Evolutionary conservation across 352 stramenopile genomes (phyloP).

Genomic region (Lagenidium sp.): DNA sequence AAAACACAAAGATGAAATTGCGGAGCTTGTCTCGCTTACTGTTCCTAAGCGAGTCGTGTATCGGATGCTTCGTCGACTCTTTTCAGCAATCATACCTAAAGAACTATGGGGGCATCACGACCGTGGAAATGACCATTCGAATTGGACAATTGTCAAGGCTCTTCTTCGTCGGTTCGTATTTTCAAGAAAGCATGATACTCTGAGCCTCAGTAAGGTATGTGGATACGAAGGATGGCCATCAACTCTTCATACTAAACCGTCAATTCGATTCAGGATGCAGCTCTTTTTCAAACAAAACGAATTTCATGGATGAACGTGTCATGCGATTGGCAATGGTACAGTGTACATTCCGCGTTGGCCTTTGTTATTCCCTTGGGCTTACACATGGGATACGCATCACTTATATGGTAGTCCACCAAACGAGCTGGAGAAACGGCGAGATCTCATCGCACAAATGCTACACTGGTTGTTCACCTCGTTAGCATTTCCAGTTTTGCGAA

Average conservation of each 20-base stretch:
- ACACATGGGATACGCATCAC: neutral
- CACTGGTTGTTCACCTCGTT: slow-evolving; percentile 30
- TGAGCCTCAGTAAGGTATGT: slow-evolving; percentile 45
- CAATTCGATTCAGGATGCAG: neutral
- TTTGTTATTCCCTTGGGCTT: too few relatives aligned
- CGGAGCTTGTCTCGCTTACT: slow-evolving; percentile 22
- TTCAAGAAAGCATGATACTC: slow-evolving; percentile 44
- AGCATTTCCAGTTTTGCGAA: slow-evolving; percentile 48
- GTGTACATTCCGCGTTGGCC: too few relatives aligned
- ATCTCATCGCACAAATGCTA: slow-evolving; percentile 31
- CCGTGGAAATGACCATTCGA: slow-evolving; percentile 15
- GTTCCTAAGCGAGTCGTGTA: slow-evolving; percentile 38
- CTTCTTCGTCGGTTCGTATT: slow-evolving; percentile 35
- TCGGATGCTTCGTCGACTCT: slow-evolving; percentile 39
- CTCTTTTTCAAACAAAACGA: slow-evolving; percentile 5
- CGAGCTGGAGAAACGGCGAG: slow-evolving; percentile 31
- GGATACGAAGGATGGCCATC: neutral
- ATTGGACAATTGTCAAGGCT: slow-evolving; percentile 45
- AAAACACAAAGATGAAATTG: slow-evolving; percentile 41
- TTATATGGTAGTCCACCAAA: slow-evolving; percentile 37
- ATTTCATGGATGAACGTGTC: slow-evolving; percentile 13
- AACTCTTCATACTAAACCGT: neutral
- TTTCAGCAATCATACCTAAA: slow-evolving; percentile 45
- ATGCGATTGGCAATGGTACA: slow-evolving; percentile 10
- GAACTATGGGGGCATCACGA: slow-evolving; percentile 41